Conservation (phyloP, 1,284 basidiomycete genomes). For the Sutorius eximius region DNA sequence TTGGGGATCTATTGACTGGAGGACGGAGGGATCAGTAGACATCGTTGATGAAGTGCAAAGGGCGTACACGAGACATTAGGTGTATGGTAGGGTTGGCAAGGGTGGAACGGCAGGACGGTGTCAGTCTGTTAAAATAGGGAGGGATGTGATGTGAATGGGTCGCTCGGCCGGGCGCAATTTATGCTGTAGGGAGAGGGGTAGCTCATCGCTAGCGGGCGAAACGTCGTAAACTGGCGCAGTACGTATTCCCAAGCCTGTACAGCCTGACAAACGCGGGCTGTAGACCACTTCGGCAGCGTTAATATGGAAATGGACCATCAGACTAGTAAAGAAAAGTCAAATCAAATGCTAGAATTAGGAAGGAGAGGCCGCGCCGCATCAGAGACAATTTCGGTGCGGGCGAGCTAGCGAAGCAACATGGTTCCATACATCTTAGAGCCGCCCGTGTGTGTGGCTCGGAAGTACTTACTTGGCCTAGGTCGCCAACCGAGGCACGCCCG, state of each 20-base stretch:
- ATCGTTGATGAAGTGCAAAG: not conserved
- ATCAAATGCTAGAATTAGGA: constrained; percentile 30
- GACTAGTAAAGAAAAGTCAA: constrained; percentile 27
- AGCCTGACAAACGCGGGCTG: constrained; percentile 29
- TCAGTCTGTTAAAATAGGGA: constrained; percentile 6
- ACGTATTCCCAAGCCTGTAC: constrained; percentile 38
- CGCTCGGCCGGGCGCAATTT: constrained; percentile 28
- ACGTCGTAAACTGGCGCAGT: constrained; percentile 33
- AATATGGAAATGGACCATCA: constrained; percentile 32
- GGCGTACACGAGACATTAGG: constrained; percentile 30
- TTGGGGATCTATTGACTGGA: constrained; percentile 16
- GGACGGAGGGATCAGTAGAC: not conserved
- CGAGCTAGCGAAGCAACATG: constrained; percentile 18
- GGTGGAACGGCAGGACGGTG: not conserved
- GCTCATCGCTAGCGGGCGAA: constrained; percentile 26
- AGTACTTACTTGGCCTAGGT: constrained; percentile 5
- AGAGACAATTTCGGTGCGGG: constrained; percentile 21
- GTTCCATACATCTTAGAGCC: constrained; percentile 13
- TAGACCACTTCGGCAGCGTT: constrained; percentile 28
- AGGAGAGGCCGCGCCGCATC: constrained; percentile 26
- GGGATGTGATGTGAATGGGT: constrained; percentile 11
- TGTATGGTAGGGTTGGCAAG: constrained; percentile 4
- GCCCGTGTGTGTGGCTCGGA: constrained; percentile 12
- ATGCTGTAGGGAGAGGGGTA: constrained; percentile 26
- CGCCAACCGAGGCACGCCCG: not conserved